A percentile compares a stretch with the other conserved stretches of the same genome.
These are phyloP conservation scores for Galerina sulciceps DNA, from an alignment of 768 basidiomycete species.

Conservation along the genomic window DNA sequence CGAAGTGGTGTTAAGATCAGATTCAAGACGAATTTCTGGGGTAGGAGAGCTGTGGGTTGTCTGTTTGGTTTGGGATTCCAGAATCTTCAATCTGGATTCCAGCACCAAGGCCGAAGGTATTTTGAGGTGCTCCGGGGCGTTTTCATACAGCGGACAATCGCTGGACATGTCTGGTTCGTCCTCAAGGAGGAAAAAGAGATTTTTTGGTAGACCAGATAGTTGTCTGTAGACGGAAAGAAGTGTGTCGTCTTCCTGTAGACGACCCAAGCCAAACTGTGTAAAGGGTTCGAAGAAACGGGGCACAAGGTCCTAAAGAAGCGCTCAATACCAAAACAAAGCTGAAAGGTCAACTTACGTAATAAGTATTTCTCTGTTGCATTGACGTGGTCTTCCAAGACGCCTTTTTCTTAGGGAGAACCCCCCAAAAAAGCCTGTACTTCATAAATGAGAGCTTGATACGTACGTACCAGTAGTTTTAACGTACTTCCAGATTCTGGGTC, in stretches of 20 bases:
- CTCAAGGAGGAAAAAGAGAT: constrained; percentile 53
- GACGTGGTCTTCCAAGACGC: constrained; percentile 61
- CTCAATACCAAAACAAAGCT: neutral
- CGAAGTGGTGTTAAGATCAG: constrained; percentile 30
- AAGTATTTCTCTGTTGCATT: constrained; percentile 65
- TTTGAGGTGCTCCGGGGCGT: constrained; percentile 47
- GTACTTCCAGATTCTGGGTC: constrained; percentile 80
- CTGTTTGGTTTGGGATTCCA: constrained; percentile 40
- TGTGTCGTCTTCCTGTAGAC: constrained; percentile 44
- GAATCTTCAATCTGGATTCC: constrained; percentile 53
- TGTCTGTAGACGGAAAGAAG: constrained; percentile 58
- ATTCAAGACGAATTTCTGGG: constrained; percentile 42
- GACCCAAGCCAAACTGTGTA: constrained; percentile 37
- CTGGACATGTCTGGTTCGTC: constrained; percentile 50
- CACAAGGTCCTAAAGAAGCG: constrained; percentile 61
- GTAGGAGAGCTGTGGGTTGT: constrained; percentile 38
- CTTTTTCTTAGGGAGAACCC: constrained; percentile 61
- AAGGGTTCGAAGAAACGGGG: constrained; percentile 65
- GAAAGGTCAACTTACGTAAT: constrained; percentile 58
- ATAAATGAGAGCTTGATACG: constrained; percentile 1
- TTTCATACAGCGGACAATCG: constrained; percentile 55
- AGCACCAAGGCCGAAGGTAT: constrained; percentile 56
- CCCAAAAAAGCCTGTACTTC: constrained; percentile 58
- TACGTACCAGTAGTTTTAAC: constrained; percentile 22
- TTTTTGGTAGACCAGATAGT: constrained; percentile 55